Conservation (phyloP, 2,329 filamentous ascomycete species). For the Stachybotrys chartarum region DNA sequence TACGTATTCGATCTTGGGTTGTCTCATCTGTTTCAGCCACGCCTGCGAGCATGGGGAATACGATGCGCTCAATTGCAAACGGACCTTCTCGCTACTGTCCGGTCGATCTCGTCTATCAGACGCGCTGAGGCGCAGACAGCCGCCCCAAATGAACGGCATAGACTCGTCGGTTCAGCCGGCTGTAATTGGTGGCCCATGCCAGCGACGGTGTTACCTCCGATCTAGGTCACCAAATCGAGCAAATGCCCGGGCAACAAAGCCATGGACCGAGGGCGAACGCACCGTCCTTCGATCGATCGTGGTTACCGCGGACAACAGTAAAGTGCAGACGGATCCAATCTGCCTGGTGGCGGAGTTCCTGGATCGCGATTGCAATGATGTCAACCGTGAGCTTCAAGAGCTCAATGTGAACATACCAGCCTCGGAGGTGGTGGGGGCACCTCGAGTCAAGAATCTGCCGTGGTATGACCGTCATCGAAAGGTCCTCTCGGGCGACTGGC, state of each 20-base stretch:
- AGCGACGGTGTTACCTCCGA: conserved; percentile 30
- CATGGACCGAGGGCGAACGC: conserved; percentile 43
- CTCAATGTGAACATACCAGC: conserved; percentile 16
- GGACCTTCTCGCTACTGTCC: conserved; percentile 41
- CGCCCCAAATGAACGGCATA: conserved; percentile 2
- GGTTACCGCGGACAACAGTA: conserved; percentile 32
- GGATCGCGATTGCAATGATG: conserved; percentile 45
- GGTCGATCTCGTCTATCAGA: conserved; percentile 21
- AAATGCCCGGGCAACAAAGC: conserved; percentile 2
- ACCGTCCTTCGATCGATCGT: conserved; percentile 40
- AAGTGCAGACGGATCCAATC: conserved; percentile 32
- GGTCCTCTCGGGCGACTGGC: conserved; percentile 45
- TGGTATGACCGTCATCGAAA: conserved; percentile 54
- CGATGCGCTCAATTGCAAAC: conserved; percentile 43
- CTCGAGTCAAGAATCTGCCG: conserved; percentile 35
- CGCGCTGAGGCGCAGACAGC: conserved; percentile 19
- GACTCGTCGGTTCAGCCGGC: background rate
- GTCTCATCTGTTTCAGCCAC: conserved; percentile 52
- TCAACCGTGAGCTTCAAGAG: conserved; percentile 25
- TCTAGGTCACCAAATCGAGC: background rate
- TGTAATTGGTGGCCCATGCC: conserved; percentile 17
- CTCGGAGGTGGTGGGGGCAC: conserved; percentile 16
- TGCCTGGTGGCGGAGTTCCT: conserved; percentile 44
- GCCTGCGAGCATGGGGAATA: conserved; percentile 57
- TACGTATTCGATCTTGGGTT: conserved; percentile 49